phyloP scores from a whole-genome alignment of 2,329 filamentous ascomycete species.

The Aspergillus udagawae region DNA sequence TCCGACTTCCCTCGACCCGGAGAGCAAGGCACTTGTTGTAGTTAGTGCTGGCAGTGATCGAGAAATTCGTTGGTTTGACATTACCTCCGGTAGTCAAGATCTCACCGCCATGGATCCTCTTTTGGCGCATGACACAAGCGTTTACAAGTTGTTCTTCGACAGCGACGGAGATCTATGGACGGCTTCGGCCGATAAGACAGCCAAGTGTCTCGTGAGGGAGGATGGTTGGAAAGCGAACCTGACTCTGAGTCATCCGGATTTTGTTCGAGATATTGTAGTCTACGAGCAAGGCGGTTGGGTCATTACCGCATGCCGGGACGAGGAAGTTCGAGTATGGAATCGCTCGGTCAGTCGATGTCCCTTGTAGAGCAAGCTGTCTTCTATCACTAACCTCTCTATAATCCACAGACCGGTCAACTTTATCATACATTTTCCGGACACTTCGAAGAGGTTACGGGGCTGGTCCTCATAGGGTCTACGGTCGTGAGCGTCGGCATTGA shows the following conservation, averaged over 20 bases:
- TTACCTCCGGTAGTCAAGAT: slow-evolving; percentile 28
- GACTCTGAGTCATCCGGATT: slow-evolving; percentile 75
- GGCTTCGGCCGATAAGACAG: slow-evolving; percentile 83
- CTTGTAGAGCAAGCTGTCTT: neutral
- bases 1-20: slow-evolving; percentile 51
- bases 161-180: slow-evolving; percentile 78
- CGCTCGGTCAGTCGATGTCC: slow-evolving; percentile 39
- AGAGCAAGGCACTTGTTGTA: slow-evolving; percentile 48
- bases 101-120: slow-evolving; percentile 61
- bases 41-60: slow-evolving; percentile 79
- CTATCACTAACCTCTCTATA: slow-evolving; percentile 27
- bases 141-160: slow-evolving; percentile 77
- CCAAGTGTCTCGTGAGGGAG: slow-evolving; percentile 70
- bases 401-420: slow-evolving; percentile 60
- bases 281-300: slow-evolving; percentile 69
- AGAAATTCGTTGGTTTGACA: slow-evolving; percentile 65
- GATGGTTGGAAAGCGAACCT: slow-evolving; percentile 69
- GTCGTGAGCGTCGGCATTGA: slow-evolving; percentile 86
- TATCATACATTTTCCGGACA: slow-evolving; percentile 75
- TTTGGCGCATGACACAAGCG: slow-evolving; percentile 80
- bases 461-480: slow-evolving; percentile 57
- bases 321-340: slow-evolving; percentile 90
- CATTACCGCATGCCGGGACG: slow-evolving; percentile 83
- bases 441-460: slow-evolving; percentile 85
- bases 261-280: slow-evolving; percentile 77